Conservation (phyloP, 2,329 filamentous ascomycete species). For the Furcasterigmium sp. region DNA sequence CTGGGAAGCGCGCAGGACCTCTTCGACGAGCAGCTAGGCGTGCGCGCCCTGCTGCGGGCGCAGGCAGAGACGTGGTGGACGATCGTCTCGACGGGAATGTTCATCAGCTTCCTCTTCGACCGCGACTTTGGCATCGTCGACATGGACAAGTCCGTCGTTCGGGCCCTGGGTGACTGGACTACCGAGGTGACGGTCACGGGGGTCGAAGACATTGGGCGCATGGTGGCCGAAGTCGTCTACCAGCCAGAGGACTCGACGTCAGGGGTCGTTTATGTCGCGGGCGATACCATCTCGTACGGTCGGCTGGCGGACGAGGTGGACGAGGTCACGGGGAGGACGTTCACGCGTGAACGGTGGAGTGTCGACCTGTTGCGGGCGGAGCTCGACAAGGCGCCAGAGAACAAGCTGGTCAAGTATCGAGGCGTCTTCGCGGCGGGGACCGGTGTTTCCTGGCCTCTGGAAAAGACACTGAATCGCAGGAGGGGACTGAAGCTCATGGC, state of each 20-base stretch:
- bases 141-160: constrained; percentile 30
- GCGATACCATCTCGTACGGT: constrained; percentile 57
- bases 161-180: constrained; percentile 57
- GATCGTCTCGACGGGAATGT: constrained; percentile 64
- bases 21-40: constrained; percentile 63
- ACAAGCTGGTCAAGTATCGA: constrained; percentile 53
- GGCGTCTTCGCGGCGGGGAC: constrained; percentile 53
- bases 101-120: constrained; percentile 66
- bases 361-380: constrained; percentile 36
- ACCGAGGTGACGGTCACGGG: constrained; percentile 58
- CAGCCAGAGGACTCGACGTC: constrained; percentile 19
- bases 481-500: constrained; percentile 38
- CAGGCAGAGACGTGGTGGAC: constrained; percentile 51
- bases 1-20: constrained; percentile 54
- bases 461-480: constrained; percentile 46
- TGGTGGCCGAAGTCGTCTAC: constrained; percentile 52
- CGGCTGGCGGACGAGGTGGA: constrained; percentile 49
- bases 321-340: constrained; percentile 19
- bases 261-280: constrained; percentile 50
- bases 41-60: constrained; percentile 44
- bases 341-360: constrained; percentile 46
- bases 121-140: constrained; percentile 58
- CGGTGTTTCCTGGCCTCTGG: constrained; percentile 54
- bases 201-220: constrained; percentile 56
- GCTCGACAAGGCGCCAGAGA: constrained; percentile 37